Percentiles rank a stretch among this genome's conserved stretches.
phyloP scores from a whole-genome alignment of 371 early-diverging fungal genomes.

The Apophysomyces ossiformis region DNA sequence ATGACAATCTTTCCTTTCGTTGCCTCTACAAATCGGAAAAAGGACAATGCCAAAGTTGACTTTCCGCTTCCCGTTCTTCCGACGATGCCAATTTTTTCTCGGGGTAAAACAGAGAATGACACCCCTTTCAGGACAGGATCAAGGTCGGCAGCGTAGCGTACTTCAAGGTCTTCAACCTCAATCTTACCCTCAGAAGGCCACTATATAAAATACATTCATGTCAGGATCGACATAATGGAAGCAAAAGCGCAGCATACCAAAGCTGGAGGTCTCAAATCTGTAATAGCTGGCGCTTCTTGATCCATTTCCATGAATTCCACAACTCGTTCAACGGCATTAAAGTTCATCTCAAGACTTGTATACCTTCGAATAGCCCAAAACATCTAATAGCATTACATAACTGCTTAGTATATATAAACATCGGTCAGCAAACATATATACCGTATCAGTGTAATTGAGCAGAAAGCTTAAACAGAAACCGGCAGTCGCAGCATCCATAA shows the following conservation, averaged over 20 bases:
- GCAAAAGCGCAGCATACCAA: conserved; percentile 18
- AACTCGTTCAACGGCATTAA: conserved; percentile 80
- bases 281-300: conserved; percentile 63
- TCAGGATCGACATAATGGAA: not conserved
- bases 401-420: not conserved
- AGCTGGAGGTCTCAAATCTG: conserved; percentile 48
- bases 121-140: conserved; percentile 66
- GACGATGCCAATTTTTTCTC: conserved; percentile 68
- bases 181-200: conserved; percentile 74
- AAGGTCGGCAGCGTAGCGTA: conserved; percentile 65
- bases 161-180: conserved; percentile 57
- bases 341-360: conserved; percentile 72
- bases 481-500: conserved; percentile 69
- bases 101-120: conserved; percentile 50
- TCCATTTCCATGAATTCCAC: conserved; percentile 68
- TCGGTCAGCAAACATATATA: not conserved
- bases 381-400: conserved; percentile 33
- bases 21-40: conserved; percentile 81
- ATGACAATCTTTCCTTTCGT: conserved; percentile 69
- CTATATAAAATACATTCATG: conserved; percentile 13
- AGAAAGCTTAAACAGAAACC: conserved; percentile 80
- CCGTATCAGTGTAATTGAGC: conserved; percentile 63
- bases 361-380: conserved; percentile 64
- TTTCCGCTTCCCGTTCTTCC: conserved; percentile 83
- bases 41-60: conserved; percentile 71